Evolutionary conservation across 306 rosid genomes (phyloP).

Genomic region (Medicago ruthenica): DNA sequence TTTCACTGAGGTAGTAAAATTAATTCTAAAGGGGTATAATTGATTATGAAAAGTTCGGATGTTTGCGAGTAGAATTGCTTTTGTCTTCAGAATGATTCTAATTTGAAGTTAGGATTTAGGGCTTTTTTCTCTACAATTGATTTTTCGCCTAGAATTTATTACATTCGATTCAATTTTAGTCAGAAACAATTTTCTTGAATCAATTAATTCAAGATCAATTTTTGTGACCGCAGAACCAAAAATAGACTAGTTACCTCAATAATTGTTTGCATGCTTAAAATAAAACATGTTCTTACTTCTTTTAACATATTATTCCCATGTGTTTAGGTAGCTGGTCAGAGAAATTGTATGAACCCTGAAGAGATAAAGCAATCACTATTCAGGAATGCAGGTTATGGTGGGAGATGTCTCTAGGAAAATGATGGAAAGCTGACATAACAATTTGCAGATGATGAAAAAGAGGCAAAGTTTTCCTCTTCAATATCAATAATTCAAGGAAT

Average conservation of each 20-base stretch:
- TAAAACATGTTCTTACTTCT: conserved; percentile 19
- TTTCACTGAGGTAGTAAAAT: background rate
- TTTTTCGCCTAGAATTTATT: background rate
- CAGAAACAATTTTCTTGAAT: background rate
- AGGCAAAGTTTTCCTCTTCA: conserved; percentile 38
- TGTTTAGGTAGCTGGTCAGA: conserved; percentile 65
- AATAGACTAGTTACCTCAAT: background rate
- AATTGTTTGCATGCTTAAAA: conserved; percentile 36
- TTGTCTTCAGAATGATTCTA: background rate
- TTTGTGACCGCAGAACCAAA: background rate
- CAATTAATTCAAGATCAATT: background rate
- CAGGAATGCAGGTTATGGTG: conserved; percentile 99
- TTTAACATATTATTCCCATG: conserved; percentile 24
- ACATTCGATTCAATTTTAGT: background rate
- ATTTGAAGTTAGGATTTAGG: background rate
- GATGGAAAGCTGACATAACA: conserved; percentile 41
- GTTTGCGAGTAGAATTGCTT: background rate
- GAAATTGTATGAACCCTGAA: conserved; percentile 60
- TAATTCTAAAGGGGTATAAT: background rate
- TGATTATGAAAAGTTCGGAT: background rate
- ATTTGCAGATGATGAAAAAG: conserved; percentile 45
- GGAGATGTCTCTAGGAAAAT: conserved; percentile 71
- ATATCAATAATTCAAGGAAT: conserved; percentile 49
- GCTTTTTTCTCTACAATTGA: background rate
- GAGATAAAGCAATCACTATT: conserved; percentile 89